Evolutionary conservation across 768 basidiomycete species (phyloP).

Genomic region (Amyloporia xantha): DNA sequence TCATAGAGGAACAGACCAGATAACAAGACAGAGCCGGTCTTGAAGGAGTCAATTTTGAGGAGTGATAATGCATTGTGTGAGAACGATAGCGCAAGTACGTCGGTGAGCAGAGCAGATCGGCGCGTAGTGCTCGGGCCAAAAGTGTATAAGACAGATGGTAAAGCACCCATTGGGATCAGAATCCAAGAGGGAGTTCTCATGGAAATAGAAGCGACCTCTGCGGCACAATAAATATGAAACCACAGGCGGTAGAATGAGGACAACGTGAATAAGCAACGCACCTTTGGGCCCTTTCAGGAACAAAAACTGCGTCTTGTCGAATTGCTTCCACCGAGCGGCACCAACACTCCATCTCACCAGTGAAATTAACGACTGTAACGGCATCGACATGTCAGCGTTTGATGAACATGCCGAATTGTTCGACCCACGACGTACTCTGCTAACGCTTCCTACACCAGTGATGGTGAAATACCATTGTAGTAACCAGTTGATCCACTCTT

Average conservation of each 20-base stretch:
- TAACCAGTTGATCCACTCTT: constrained; percentile 77
- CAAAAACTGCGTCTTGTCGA: constrained; percentile 37
- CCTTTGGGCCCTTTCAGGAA: constrained; percentile 42
- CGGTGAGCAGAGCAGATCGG: constrained; percentile 68
- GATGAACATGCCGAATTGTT: background rate
- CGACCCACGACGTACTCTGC: constrained; percentile 44
- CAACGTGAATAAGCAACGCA: constrained; percentile 22
- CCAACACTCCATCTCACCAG: constrained; percentile 46
- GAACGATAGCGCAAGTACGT: constrained; percentile 71
- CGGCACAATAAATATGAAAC: background rate
- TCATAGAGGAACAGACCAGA: constrained; percentile 89
- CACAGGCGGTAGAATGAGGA: background rate
- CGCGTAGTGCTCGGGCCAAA: constrained; percentile 31
- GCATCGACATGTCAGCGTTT: background rate
- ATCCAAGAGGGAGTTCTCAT: constrained; percentile 52
- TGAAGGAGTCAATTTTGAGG: constrained; percentile 83
- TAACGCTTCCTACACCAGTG: constrained; percentile 58
- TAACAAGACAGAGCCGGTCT: constrained; percentile 77
- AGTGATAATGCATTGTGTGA: constrained; percentile 73
- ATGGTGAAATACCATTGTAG: constrained; percentile 72
- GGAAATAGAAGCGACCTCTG: constrained; percentile 36
- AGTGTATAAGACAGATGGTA: constrained; percentile 63
- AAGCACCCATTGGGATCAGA: constrained; percentile 50
- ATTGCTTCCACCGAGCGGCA: constrained; percentile 48
- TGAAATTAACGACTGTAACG: constrained; percentile 32